Base-by-base conservation (phyloP, 2,329 filamentous ascomycete species). In the Xylariaceae sp. region DNA sequence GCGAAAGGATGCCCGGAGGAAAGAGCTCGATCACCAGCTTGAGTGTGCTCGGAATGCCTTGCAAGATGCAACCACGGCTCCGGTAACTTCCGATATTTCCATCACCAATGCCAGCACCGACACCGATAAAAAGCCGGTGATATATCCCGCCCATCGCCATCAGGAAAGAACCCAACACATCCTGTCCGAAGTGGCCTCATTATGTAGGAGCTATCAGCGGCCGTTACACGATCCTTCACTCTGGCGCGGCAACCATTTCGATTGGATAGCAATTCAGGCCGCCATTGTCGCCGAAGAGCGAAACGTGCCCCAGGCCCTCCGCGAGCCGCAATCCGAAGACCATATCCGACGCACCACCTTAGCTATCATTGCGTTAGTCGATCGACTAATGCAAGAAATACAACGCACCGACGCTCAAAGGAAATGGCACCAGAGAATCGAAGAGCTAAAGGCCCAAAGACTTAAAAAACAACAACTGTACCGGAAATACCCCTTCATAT, bases 1-100 rank as follows among this genome's bases (percentile, higher is more conserved):
- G 22, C 62, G 67, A 22, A 87, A 88, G 60, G 72, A 79, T 43
- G 68, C 70, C 33, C 72, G 79, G 50, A 73, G 77, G 37, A 71
- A 71, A 50, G 75, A 83, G 52, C 79, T 86, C 68, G 82, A 88
- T 44, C 61, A 66, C 17, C 76, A 78, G 46, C 76, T 88, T 53
- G 74, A 76, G 22, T 70, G 77, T 42, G 74, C 76, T 6, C 74
- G 70, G 47, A 65, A 70, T 45, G 73, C 74, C 42, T 54, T 82
- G 49, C 27, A 37, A 16, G 22, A 40, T 21, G 64, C 67, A 39
- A 63, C 64, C 29, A 21, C n/a, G n/a, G n/a, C n/a, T n/a, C n/a
- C n/a, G n/a, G n/a, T n/a, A n/a, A n/a, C n/a, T n/a, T n/a, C n/a
- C n/a, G n/a, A n/a, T 45, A 37, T 45, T 21, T 5, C 22, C 34